phyloP scores from a whole-genome alignment of 169 alveolate genomes.

The Eimeria necatrix region DNA sequence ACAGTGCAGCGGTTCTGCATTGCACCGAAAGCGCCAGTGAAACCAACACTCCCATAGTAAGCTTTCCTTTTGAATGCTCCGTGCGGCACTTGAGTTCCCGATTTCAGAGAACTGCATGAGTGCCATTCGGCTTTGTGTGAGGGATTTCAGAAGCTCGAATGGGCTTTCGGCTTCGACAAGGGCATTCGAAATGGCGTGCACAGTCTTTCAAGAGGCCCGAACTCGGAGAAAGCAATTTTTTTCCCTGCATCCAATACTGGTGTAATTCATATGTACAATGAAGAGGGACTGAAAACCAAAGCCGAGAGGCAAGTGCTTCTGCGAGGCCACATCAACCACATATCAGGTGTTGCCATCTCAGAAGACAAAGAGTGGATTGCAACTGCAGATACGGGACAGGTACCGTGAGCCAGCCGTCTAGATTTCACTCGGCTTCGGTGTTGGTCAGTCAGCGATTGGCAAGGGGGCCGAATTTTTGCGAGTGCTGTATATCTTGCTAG shows the following conservation, averaged over 20 bases:
- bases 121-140: no score
- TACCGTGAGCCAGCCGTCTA: not conserved
- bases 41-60: not conserved
- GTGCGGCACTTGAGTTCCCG: no score
- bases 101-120: no score
- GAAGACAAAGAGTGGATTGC: conserved; percentile 76
- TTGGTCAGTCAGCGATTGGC: not conserved
- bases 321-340: conserved; percentile 83
- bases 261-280: not conserved
- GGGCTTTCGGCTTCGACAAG: conserved; percentile 78
- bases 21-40: not conserved
- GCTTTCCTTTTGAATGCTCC: not conserved
- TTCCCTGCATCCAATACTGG: conserved; percentile 51
- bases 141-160: conserved; percentile 33
- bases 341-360: conserved; percentile 79
- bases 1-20: not conserved
- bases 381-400: conserved; percentile 81
- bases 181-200: conserved; percentile 78
- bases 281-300: not conserved
- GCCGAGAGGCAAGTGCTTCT: conserved; percentile 83
- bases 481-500: no score
- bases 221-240: not conserved
- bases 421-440: not conserved
- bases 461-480: no score
- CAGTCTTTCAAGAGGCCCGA: conserved; percentile 18